These are phyloP conservation scores for Umbelopsis vinacea DNA, from an alignment of 192 early-diverging fungal species.

Conservation along the genomic window DNA sequence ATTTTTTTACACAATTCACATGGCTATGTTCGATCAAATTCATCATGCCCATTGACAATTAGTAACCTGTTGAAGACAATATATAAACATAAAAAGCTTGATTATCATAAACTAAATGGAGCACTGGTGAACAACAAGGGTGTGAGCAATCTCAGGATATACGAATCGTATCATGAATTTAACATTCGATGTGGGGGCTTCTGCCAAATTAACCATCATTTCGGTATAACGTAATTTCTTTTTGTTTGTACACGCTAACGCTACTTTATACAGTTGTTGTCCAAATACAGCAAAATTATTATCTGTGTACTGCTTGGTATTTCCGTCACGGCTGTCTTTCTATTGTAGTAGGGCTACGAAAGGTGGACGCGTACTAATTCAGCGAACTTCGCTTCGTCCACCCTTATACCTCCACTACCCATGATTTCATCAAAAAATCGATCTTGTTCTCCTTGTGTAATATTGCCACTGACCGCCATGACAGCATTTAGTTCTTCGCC, in stretches of 20 bases:
- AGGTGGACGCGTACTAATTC: conserved; percentile 32
- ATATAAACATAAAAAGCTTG: too few relatives aligned
- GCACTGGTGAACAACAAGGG: too few relatives aligned
- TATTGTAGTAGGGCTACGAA: background rate
- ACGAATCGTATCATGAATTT: too few relatives aligned
- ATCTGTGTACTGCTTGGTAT: conserved; percentile 24
- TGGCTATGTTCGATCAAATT: too few relatives aligned
- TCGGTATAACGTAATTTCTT: background rate
- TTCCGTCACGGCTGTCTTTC: background rate
- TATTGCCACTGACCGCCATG: conserved; percentile 40
- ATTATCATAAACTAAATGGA: too few relatives aligned
- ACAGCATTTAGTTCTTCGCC: conserved; percentile 45
- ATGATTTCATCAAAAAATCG: conserved; percentile 44
- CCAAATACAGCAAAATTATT: background rate
- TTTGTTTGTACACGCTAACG: background rate
- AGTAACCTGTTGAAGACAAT: too few relatives aligned
- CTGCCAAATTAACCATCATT: too few relatives aligned
- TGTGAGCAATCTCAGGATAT: too few relatives aligned
- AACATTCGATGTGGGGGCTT: too few relatives aligned
- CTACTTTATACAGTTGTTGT: conserved; percentile 8
- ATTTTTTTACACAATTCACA: too few relatives aligned
- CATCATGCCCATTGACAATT: too few relatives aligned
- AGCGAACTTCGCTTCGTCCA: conserved; percentile 29
- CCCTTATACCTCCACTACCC: conserved; percentile 26
- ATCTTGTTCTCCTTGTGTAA: conserved; percentile 43